A percentile compares a stretch with the other conserved stretches of the same genome.
phyloP scores from a whole-genome alignment of 495 filamentous ascomycete genomes.

The Hyaloscypha finlandica region DNA sequence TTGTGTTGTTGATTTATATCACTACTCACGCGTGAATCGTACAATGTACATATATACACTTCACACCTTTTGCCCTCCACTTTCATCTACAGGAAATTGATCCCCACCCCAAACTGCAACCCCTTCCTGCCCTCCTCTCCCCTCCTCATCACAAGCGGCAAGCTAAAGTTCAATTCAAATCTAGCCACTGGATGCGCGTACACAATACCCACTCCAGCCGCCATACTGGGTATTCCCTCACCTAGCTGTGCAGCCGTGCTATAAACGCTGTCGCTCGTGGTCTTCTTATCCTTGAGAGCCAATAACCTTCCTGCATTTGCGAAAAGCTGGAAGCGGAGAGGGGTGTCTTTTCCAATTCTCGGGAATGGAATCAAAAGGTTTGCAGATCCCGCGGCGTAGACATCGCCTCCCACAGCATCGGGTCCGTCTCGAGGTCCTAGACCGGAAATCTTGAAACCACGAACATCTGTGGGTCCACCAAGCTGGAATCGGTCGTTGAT shows the following conservation, averaged over 20 bases:
- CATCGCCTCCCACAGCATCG: conserved; percentile 87
- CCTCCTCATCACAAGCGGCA: conserved; percentile 77
- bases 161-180: conserved; percentile 92
- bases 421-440: conserved; percentile 82
- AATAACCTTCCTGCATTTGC: conserved; percentile 87
- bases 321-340: conserved; percentile 87
- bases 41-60: conserved; percentile 17
- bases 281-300: conserved; percentile 55
- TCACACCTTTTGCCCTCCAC: background rate
- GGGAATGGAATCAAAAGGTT: conserved; percentile 86
- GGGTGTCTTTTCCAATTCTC: conserved; percentile 71
- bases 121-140: conserved; percentile 90
- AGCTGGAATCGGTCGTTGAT: conserved; percentile 95
- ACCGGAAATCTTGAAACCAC: conserved; percentile 87
- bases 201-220: conserved; percentile 86
- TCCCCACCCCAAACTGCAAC: conserved; percentile 87
- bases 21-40: background rate
- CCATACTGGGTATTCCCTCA: conserved; percentile 78
- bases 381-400: conserved; percentile 84
- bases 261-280: conserved; percentile 47
- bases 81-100: conserved; percentile 75
- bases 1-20: background rate
- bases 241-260: conserved; percentile 58
- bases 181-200: conserved; percentile 91
- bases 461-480: conserved; percentile 90